Evolutionary conservation across 2,329 filamentous ascomycete genomes (phyloP), one percentile per base, ranked within the genome.

Genomic region (Emmonsiellopsis sp.): DNA sequence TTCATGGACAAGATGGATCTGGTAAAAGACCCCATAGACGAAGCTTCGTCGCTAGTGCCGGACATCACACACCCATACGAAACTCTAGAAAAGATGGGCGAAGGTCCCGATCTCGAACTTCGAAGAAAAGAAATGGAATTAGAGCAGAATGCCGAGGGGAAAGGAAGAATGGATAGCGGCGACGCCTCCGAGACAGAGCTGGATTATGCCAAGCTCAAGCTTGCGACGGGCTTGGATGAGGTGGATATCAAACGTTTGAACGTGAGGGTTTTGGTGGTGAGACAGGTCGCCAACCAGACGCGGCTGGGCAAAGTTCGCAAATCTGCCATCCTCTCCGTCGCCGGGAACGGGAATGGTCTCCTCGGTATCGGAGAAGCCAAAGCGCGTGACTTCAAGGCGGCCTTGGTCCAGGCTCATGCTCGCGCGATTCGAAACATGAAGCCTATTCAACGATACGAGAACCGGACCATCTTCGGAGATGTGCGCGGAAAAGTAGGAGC

Each of bases 311-410:
- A 97, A 79, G 85, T 98, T 55, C 79, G 80, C 61, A 88, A 85
- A 69, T 64, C 79, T 41, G 94, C 92, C 64, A 78, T 83, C 62
- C 74, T 97, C 57, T 84, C 84, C 41, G 84, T 96, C 61, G 91
- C 90, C 5, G 93, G 93, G 51, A 95, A 97, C 71, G 80, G 83
- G 55, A 81, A 93, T 60, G 93, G 93, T 13, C 79, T 92, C 64
- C 72, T 98, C 34, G 93, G 93, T 9, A 79, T 97, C 55, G 93
- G 93, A 54, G 87, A 92, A 72, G 91, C 88, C 62, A 98, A 97
- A 77, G 86, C 86, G 8, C 82, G 84, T 31, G 90, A 96, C 70
- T 65, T 76, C 1, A 73, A 77, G 34, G 82, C 87, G 55, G 89
- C 88, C 0, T 69, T 73, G 40, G 73, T 79, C 58, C 89, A 94